Evolutionary conservation across 768 basidiomycete genomes (phyloP).

Genomic region (Lactarius evosmus): DNA sequence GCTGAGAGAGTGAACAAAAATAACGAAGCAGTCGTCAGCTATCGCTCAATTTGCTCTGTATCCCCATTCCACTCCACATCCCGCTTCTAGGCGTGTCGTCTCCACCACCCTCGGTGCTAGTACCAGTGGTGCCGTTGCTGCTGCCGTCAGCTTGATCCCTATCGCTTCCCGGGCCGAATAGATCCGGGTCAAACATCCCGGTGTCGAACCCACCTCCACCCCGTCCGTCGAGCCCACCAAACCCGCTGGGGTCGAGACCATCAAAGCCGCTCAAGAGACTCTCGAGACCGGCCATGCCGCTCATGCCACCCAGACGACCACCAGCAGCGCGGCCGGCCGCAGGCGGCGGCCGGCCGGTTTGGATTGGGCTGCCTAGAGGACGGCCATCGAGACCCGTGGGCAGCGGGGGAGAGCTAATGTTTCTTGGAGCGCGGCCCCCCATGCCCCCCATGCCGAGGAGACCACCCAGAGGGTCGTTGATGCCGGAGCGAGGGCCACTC

Average conservation of each 20-base stretch:
- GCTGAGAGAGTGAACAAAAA: no score
- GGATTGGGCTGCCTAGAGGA: background rate
- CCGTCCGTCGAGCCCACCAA: no score
- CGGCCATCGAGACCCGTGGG: background rate
- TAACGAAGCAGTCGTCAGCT: no score
- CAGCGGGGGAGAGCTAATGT: background rate
- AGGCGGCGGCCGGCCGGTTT: background rate
- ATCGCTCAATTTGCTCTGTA: constrained; percentile 8
- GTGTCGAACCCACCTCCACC: background rate
- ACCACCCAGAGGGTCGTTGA: background rate
- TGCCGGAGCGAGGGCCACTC: background rate
- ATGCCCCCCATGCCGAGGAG: background rate
- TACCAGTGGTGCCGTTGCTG: background rate
- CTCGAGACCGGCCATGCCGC: constrained; percentile 1
- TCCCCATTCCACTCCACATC: constrained; percentile 21
- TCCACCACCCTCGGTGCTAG: background rate
- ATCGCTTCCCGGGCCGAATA: background rate
- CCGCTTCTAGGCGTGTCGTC: background rate
- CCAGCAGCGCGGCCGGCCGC: background rate
- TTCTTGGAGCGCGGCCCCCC: background rate
- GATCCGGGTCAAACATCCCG: background rate
- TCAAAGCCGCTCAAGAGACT: background rate
- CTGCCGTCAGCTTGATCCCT: background rate
- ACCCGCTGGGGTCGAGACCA: background rate
- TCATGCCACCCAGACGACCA: background rate